Conservation (phyloP, 257 asterid species). For the Paulownia fortunei region DNA sequence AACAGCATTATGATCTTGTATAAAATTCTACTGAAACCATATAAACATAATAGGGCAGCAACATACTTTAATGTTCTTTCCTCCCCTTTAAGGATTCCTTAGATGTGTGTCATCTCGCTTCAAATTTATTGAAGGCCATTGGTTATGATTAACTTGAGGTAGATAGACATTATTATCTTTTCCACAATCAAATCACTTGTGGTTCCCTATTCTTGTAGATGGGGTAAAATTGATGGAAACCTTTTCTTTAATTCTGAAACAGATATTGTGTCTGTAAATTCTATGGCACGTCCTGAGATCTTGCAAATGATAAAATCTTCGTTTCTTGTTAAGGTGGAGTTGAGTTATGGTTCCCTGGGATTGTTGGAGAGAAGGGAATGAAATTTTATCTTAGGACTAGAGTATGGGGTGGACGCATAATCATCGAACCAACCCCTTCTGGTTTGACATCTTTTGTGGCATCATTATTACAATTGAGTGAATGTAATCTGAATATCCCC, state of each 20-base stretch:
- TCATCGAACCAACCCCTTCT: not conserved
- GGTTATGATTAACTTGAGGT: not conserved
- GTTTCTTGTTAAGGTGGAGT: not conserved
- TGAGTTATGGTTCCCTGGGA: not conserved
- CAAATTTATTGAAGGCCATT: slow-evolving; percentile 16
- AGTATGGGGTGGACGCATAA: not conserved
- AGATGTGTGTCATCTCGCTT: not conserved
- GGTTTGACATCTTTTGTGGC: not conserved
- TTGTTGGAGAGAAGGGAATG: not conserved
- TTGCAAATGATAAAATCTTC: not conserved
- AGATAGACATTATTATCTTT: not conserved
- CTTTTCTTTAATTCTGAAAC: not conserved
- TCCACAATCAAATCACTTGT: too few species aligned
- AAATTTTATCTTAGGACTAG: not conserved
- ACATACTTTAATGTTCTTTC: not conserved
- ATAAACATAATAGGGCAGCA: not conserved
- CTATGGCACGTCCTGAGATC: not conserved
- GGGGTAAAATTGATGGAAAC: too few species aligned
- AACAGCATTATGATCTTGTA: slow-evolving; percentile 4
- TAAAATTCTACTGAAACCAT: not conserved
- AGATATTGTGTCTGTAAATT: not conserved
- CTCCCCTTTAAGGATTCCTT: not conserved
- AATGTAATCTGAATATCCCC: not conserved
- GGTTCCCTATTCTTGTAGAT: too few species aligned
- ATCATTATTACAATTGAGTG: not conserved